These are phyloP conservation scores for Colletotrichum tofieldiae DNA, from an alignment of 2,329 filamentous ascomycete species.

Conservation along the genomic window DNA sequence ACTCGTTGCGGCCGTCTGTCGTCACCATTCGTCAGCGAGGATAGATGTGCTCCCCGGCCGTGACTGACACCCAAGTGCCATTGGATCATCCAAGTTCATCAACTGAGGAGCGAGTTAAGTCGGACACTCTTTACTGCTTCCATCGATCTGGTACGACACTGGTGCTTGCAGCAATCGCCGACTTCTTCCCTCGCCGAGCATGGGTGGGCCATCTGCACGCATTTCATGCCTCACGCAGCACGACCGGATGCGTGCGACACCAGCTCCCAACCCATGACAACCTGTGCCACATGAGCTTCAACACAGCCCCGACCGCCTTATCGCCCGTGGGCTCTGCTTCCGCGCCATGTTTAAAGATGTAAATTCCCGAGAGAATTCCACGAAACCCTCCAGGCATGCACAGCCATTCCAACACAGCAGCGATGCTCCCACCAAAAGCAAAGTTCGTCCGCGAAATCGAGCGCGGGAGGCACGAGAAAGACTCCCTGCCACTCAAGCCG, in stretches of 20 bases:
- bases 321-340: neutral
- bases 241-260: slow-evolving; percentile 18
- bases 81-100: neutral
- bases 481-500: too few relatives aligned
- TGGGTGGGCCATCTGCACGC: neutral
- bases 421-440: slow-evolving; percentile 29
- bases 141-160: neutral
- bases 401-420: neutral
- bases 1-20: neutral
- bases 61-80: neutral
- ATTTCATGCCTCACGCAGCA: slow-evolving; percentile 1
- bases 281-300: neutral
- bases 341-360: neutral
- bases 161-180: neutral
- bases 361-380: neutral
- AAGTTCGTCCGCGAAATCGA: slow-evolving; percentile 34
- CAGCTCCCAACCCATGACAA: neutral
- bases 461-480: neutral
- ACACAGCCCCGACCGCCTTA: neutral
- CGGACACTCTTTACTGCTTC: neutral
- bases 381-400: neutral
- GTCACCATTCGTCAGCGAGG: neutral
- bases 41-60: neutral
- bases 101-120: neutral
- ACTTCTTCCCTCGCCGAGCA: neutral